Conservation (phyloP, 805 yeast species). For the Starmerella vaccinii region DNA sequence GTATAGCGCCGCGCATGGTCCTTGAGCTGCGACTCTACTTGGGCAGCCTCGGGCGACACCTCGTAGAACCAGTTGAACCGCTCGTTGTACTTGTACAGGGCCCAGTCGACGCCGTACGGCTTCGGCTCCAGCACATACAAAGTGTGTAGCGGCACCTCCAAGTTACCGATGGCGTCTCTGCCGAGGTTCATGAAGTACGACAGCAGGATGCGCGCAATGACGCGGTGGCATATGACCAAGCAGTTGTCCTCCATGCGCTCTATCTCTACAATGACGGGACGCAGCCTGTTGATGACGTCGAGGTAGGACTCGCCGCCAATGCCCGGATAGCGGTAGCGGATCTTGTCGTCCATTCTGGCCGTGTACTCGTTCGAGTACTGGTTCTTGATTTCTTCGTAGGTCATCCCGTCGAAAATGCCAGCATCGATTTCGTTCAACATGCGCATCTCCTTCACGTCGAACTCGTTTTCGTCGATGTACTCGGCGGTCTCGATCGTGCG, state of each 20-base stretch:
- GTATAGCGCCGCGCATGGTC: slow-evolving; percentile 26
- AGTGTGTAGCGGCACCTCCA: slow-evolving; percentile 89
- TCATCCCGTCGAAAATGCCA: slow-evolving; percentile 85
- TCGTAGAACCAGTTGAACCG: slow-evolving; percentile 63
- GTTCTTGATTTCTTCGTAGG: slow-evolving; percentile 73
- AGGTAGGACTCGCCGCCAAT: slow-evolving; percentile 93
- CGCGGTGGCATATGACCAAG: slow-evolving; percentile 76
- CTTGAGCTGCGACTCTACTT: slow-evolving; percentile 22
- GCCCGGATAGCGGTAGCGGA: slow-evolving; percentile 88
- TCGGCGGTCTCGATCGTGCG: slow-evolving; percentile 72
- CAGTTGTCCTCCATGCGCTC: slow-evolving; percentile 86
- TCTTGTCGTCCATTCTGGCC: slow-evolving; percentile 63
- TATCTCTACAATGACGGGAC: slow-evolving; percentile 84
- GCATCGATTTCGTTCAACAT: slow-evolving; percentile 92
- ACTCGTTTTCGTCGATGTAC: slow-evolving; percentile 61
- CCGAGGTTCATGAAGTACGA: slow-evolving; percentile 80
- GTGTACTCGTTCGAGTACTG: slow-evolving; percentile 68
- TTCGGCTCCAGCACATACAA: slow-evolving; percentile 82
- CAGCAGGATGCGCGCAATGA: slow-evolving; percentile 73
- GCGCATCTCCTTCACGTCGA: slow-evolving; percentile 75
- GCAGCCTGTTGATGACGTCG: slow-evolving; percentile 81
- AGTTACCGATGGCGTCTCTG: slow-evolving; percentile 69
- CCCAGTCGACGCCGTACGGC: slow-evolving; percentile 94
- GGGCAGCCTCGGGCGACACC: slow-evolving; percentile 35
- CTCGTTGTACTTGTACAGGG: slow-evolving; percentile 79